Evolutionary conservation across 2,329 filamentous ascomycete genomes (phyloP).

Genomic region (Epichloe elymi): DNA sequence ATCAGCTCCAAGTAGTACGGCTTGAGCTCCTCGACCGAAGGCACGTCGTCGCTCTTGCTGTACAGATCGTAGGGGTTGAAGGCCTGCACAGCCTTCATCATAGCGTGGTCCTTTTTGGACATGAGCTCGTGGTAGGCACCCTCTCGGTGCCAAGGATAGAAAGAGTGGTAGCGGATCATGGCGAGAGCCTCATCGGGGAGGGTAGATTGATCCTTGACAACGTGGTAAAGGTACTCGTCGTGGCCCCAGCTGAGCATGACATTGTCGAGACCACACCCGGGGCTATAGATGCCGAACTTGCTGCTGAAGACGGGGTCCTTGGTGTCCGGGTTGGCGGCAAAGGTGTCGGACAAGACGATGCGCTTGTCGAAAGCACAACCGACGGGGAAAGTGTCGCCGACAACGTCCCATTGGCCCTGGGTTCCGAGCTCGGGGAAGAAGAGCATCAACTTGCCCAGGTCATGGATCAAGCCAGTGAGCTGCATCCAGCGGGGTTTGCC

Average conservation of each 20-base stretch:
- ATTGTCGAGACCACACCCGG: conserved; percentile 71
- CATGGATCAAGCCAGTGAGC: conserved; percentile 63
- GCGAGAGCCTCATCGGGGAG: conserved; percentile 73
- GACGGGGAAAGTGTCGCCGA: conserved; percentile 74
- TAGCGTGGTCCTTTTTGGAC: conserved; percentile 65
- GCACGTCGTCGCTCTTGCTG: conserved; percentile 77
- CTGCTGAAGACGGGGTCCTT: conserved; percentile 60
- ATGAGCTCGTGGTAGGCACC: conserved; percentile 74
- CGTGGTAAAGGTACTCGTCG: conserved; percentile 78
- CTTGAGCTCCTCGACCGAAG: conserved; percentile 64
- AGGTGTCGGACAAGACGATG: conserved; percentile 73
- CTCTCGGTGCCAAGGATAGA: conserved; percentile 82
- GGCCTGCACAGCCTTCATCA: conserved; percentile 68
- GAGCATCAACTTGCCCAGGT: conserved; percentile 67
- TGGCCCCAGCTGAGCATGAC: conserved; percentile 87
- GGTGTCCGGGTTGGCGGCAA: conserved; percentile 63
- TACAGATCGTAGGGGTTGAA: conserved; percentile 91
- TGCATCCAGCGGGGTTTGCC: conserved; percentile 77
- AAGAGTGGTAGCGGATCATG: conserved; percentile 89
- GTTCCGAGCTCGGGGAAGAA: conserved; percentile 54
- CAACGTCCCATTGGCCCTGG: conserved; percentile 86
- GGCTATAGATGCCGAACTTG: conserved; percentile 65
- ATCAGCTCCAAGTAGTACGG: conserved; percentile 31
- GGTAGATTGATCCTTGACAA: conserved; percentile 68
- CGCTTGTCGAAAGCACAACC: conserved; percentile 61